A percentile compares a stretch with the other conserved stretches of the same genome.
These are phyloP conservation scores for Termitomyces bulborhizus DNA, from an alignment of 768 basidiomycete genomes.

Conservation along the genomic window DNA sequence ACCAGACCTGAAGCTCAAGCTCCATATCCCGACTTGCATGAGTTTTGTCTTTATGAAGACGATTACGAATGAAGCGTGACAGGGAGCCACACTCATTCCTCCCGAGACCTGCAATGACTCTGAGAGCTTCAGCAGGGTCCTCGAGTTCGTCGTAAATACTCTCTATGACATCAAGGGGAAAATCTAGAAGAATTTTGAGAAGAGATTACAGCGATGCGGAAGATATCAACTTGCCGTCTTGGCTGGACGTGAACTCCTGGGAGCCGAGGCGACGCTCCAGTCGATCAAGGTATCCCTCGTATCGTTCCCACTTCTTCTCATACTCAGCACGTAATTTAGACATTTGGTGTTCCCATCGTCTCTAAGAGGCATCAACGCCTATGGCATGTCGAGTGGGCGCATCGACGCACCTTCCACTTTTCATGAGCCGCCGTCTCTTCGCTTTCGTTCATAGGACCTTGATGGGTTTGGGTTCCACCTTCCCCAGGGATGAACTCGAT, in stretches of 20 bases:
- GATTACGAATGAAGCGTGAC: constrained; percentile 43
- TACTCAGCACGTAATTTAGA: constrained; percentile 50
- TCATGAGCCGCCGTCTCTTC: constrained; percentile 61
- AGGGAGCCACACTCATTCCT: constrained; percentile 57
- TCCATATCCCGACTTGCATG: constrained; percentile 56
- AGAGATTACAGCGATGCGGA: background rate
- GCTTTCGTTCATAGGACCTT: constrained; percentile 60
- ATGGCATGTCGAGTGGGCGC: background rate
- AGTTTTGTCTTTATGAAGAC: constrained; percentile 43
- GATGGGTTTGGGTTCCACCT: constrained; percentile 41
- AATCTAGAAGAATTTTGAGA: constrained; percentile 20
- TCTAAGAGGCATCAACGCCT: constrained; percentile 28
- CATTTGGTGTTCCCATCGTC: constrained; percentile 50
- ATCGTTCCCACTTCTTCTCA: constrained; percentile 46
- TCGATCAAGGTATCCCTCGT: constrained; percentile 59
- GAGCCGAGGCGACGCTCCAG: constrained; percentile 52
- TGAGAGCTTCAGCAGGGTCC: constrained; percentile 39
- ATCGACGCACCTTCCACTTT: constrained; percentile 60
- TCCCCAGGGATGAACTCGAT: constrained; percentile 56
- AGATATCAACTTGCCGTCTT: constrained; percentile 30
- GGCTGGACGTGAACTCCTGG: constrained; percentile 31
- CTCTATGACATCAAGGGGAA: constrained; percentile 43
- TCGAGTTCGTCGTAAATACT: constrained; percentile 61
- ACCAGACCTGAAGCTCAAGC: constrained; percentile 59
- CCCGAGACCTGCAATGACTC: constrained; percentile 34